Conservation (phyloP, 495 filamentous ascomycete species). For the Talaromyces liani region DNA sequence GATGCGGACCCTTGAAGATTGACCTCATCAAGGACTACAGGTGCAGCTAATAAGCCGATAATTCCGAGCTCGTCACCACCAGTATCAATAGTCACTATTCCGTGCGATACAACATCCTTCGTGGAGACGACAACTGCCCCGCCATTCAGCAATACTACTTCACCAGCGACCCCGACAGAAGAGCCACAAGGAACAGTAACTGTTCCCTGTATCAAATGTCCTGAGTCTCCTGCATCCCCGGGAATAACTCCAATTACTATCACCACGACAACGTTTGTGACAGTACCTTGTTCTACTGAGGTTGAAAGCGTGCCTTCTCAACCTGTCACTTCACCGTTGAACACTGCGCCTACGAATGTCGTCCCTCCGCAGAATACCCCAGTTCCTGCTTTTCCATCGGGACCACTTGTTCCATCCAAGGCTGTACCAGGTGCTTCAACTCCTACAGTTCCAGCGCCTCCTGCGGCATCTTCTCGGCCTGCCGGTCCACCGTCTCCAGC, state of each 20-base stretch:
- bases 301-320: not conserved
- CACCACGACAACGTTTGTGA: not conserved
- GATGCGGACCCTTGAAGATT: not conserved
- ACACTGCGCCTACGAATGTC: not conserved
- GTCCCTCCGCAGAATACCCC: not conserved
- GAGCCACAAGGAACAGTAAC: not conserved
- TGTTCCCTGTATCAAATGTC: not conserved
- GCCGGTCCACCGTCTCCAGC: not conserved
- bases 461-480: not conserved
- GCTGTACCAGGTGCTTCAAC: not conserved
- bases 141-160: slow-evolving; percentile 22
- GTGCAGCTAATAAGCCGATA: not conserved
- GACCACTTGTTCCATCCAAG: not conserved
- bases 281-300: not conserved
- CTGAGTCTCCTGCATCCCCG: not conserved
- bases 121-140: not conserved
- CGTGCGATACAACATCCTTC: not conserved
- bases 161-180: slow-evolving; percentile 11
- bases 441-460: not conserved
- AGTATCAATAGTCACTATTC: not conserved
- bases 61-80: not conserved
- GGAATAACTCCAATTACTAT: not conserved
- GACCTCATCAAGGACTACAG: not conserved
- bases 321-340: not conserved
- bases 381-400: not conserved